Evolutionary conservation across 495 filamentous ascomycete species (phyloP), one percentile per base, ranked within the genome.

Genomic region (Aspergillus asperescens): DNA sequence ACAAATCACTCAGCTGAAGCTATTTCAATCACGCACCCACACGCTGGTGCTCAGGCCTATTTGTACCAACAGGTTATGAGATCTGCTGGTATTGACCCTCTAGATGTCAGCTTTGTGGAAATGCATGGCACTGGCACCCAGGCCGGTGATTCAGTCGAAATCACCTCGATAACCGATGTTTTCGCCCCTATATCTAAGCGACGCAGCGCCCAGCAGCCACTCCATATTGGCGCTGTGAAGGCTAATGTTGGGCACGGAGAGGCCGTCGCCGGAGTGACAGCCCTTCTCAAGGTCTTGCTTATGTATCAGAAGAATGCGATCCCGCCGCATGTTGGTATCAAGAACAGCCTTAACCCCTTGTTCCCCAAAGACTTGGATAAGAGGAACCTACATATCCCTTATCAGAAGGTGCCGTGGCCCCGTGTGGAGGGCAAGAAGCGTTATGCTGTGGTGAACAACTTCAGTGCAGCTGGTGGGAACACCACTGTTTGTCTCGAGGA

Each of bases 91-190:
- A 59, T 81, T 25, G 62, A 78, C 53, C 75, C 79, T 0, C 57
- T 70, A 24, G 71, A 77, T 37, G 66, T 82, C 43, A 62, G 62
- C 44, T 79, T 75, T 55, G 74, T 81, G 1, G 81, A 82, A 59
- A 58, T 73, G 53, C 74, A 77, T 41, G 72, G 73, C 1, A 77
- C 73, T 8, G 73, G 74, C 0, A 76, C 73, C 4, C 70, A 74
- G 50, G 66, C 66, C 4, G 74, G 74, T 7, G 73, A 77, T 44
- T 23, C 28, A 0, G 49, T 47, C 1, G 71, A 77, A 42, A 61
- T 65, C 31, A 3, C 38, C 2, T 64, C 69, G 3, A 61, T 75
- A 7, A 38, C 35, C 1, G 53, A 63, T 3, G 52, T 69, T 5
- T 70, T 70, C 19, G 64, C 61, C 0, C 48, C 65, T 3, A 34